Evolutionary conservation across 192 early-diverging fungal species (phyloP).

Genomic region (Backusella psychrophila): DNA sequence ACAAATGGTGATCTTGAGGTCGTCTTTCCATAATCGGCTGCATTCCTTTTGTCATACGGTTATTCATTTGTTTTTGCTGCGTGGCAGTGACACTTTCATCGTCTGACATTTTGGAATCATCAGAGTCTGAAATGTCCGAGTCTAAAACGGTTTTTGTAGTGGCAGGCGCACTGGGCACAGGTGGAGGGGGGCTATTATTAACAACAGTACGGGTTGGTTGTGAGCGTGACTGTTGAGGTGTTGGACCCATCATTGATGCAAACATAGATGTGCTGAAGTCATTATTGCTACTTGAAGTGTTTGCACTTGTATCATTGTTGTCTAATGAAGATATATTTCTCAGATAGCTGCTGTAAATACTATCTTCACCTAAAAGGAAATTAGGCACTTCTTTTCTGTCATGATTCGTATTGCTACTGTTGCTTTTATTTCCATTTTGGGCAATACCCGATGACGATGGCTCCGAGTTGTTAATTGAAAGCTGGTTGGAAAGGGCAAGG

Average conservation of each 20-base stretch:
- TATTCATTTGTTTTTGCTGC: not conserved
- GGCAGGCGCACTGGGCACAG: not conserved
- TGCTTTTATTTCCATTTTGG: not conserved
- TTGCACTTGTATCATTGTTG: not conserved
- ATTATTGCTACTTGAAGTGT: not conserved
- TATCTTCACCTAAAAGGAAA: slow-evolving; percentile 23
- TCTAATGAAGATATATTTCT: not conserved
- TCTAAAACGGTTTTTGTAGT: slow-evolving; percentile 16
- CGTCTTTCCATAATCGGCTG: slow-evolving; percentile 27
- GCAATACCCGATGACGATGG: not conserved
- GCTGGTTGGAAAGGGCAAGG: slow-evolving; percentile 18
- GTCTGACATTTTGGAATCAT: slow-evolving; percentile 18
- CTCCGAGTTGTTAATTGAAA: not conserved
- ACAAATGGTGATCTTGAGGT: slow-evolving; percentile 11
- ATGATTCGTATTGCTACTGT: not conserved
- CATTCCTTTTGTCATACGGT: slow-evolving; percentile 12
- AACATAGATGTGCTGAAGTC: slow-evolving; percentile 15
- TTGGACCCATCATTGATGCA: slow-evolving; percentile 9
- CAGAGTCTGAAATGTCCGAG: slow-evolving; percentile 29
- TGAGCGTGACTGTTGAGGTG: not conserved
- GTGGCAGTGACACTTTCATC: not conserved
- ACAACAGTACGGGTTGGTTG: not conserved
- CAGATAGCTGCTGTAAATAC: slow-evolving; percentile 29
- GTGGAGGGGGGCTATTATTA: not conserved
- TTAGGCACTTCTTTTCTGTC: not conserved